Evolutionary conservation across 257 asterid species (phyloP).

Genomic region (Solanum habrochaites): DNA sequence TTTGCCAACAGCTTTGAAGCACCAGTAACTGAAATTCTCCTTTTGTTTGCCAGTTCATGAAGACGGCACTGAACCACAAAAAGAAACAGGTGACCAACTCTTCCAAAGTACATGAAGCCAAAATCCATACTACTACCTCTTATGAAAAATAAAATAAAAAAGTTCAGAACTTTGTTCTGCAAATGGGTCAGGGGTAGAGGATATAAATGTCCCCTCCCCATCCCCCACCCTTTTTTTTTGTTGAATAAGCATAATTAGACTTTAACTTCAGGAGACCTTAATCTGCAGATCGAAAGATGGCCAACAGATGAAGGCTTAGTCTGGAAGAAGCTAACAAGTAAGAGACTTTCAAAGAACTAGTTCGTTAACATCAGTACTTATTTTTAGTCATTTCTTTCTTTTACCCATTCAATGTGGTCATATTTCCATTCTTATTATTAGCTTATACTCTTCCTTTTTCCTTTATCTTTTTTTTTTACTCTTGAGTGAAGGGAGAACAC

Average conservation of each 20-base stretch:
- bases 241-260: neutral
- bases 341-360: neutral
- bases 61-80: slow-evolving; percentile 60
- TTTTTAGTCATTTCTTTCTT: neutral
- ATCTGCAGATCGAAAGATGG: neutral
- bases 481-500: neutral
- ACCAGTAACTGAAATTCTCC: slow-evolving; percentile 90
- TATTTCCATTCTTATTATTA: neutral
- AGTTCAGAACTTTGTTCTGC: neutral
- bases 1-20: slow-evolving; percentile 89
- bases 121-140: neutral
- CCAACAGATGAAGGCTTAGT: neutral
- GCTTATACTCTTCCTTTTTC: neutral
- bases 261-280: neutral
- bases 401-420: neutral
- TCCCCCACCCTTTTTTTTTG: neutral
- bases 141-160: neutral
- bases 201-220: neutral
- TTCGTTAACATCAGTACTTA: neutral
- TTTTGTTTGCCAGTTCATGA: slow-evolving; percentile 90
- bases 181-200: neutral
- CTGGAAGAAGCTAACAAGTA: neutral
- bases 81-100: neutral
- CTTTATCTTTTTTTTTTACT: neutral
- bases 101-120: neutral